phyloP scores from a whole-genome alignment of 371 early-diverging fungal species.

The Lichtheimia ramosa region DNA sequence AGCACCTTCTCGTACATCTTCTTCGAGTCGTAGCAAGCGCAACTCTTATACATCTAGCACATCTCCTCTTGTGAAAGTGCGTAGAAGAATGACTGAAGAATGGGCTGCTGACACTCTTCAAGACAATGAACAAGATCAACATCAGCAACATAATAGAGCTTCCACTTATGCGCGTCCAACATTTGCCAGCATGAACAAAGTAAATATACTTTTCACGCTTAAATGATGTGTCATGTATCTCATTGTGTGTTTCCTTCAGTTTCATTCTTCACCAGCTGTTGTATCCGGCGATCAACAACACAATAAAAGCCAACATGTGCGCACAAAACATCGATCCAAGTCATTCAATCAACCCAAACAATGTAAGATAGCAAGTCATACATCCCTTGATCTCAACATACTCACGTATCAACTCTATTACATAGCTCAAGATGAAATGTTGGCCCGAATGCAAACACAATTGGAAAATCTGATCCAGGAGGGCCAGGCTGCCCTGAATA shows the following conservation, averaged over 20 bases:
- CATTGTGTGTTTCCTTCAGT: background rate
- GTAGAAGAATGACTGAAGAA: conserved; percentile 7
- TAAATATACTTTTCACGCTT: background rate
- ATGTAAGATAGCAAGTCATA: background rate
- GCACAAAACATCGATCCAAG: conserved; percentile 5
- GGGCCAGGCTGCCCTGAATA: conserved; percentile 15
- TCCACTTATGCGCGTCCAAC: conserved; percentile 1
- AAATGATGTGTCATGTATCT: background rate
- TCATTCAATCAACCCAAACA: conserved; percentile 5
- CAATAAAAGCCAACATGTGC: background rate
- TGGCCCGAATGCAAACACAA: conserved; percentile 11
- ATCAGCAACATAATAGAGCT: background rate
- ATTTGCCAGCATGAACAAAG: conserved; percentile 7
- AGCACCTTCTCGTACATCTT: conserved; percentile 1
- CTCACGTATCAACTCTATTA: background rate
- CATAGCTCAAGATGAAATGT: conserved; percentile 10
- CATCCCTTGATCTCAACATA: background rate
- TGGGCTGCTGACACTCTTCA: conserved; percentile 2
- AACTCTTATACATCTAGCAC: background rate
- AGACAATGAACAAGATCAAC: background rate
- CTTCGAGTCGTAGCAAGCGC: background rate
- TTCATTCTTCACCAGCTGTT: background rate
- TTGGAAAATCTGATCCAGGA: conserved; percentile 11
- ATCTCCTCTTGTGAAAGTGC: background rate
- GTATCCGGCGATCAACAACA: conserved; percentile 1